Evolutionary conservation across 306 rosid genomes (phyloP), one percentile per base, ranked within the genome.

Genomic region (Ormosia emarginata): DNA sequence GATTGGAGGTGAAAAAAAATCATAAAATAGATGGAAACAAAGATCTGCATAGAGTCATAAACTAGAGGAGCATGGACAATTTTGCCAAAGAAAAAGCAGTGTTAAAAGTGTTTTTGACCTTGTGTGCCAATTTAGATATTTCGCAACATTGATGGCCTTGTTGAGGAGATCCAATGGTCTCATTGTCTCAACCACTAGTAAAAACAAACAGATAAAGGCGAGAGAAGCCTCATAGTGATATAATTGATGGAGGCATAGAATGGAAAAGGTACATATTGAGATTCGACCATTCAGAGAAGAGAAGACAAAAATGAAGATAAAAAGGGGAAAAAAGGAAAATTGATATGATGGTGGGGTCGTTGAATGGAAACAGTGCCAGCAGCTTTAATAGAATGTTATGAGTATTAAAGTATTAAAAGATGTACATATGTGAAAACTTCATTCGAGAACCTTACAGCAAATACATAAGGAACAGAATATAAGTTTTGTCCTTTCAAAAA

Each of bases 401-500:
- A 65, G 32, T 32, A 81, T 81, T 41, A 50, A 37, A 65, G 32
- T 32, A 81, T 81, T 41, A 50, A 37, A 49, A 70, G 62, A 18
- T 18, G 24, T 62, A 64, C n/a, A 72, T 9, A 41, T 49, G 15
- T 63, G 57, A 72, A 81, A 73, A 24, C 57, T 72, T 74, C 32
- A 56, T 15, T 24, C 11, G 10, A 65, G 8, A 67, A 47, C 40
- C 43, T 47, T 40, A 40, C 49, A 79, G 40, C 10, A 70, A 70
- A 73, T 36, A 67, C 65, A 84, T 39, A 58, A n/a, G 69, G 71
- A 80, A 74, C 58, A 59, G 15, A 74, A 74, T 84, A 61, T 36
- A 47, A 49, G 8, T 74, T 67, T 47, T 67, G 66, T 32, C 62
- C 69, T 66, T 79, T 58, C 59, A 56, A 18, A 74, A 76, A 74